These are phyloP conservation scores for Fomes fomentarius DNA, from an alignment of 1,284 basidiomycete species.

Conservation along the genomic window DNA sequence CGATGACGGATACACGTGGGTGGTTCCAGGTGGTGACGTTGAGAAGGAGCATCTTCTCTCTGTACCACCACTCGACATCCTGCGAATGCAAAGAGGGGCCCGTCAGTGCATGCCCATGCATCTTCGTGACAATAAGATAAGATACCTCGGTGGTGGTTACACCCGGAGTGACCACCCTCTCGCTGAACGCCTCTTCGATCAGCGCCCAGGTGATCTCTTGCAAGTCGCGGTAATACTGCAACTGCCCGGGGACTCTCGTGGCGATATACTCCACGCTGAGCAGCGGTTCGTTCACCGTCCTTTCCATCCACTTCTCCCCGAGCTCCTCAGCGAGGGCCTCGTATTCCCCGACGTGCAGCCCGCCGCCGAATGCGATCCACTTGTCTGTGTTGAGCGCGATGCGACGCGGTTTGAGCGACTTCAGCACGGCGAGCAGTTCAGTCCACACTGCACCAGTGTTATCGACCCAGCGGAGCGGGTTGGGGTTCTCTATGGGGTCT, in stretches of 20 bases:
- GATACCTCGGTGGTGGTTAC: slow-evolving; percentile 49
- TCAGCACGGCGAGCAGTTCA: slow-evolving; percentile 41
- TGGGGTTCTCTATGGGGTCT: slow-evolving; percentile 25
- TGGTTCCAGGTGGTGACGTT: slow-evolving; percentile 59
- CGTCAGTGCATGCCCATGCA: no score
- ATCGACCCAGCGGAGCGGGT: slow-evolving; percentile 53
- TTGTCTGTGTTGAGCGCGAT: slow-evolving; percentile 53
- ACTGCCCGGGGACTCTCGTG: slow-evolving; percentile 43
- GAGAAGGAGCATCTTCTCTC: slow-evolving; percentile 51
- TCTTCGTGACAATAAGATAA: no score
- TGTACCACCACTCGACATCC: slow-evolving; percentile 60
- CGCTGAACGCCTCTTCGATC: slow-evolving; percentile 55
- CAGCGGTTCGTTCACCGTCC: slow-evolving; percentile 46
- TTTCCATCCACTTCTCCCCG: slow-evolving; percentile 44
- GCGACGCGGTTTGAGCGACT: slow-evolving; percentile 38
- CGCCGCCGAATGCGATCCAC: slow-evolving; percentile 52
- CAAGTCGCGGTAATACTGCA: slow-evolving; percentile 46
- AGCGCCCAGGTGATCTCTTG: slow-evolving; percentile 57
- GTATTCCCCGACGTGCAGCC: slow-evolving; percentile 53
- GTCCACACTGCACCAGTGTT: slow-evolving; percentile 55
- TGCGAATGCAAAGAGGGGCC: slow-evolving; percentile 19
- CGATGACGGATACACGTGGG: slow-evolving; percentile 51
- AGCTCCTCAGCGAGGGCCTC: slow-evolving; percentile 42
- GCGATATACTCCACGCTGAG: slow-evolving; percentile 55
- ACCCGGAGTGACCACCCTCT: slow-evolving; percentile 43